phyloP scores from a whole-genome alignment of 805 yeast species.

The Kodamaea restingae region DNA sequence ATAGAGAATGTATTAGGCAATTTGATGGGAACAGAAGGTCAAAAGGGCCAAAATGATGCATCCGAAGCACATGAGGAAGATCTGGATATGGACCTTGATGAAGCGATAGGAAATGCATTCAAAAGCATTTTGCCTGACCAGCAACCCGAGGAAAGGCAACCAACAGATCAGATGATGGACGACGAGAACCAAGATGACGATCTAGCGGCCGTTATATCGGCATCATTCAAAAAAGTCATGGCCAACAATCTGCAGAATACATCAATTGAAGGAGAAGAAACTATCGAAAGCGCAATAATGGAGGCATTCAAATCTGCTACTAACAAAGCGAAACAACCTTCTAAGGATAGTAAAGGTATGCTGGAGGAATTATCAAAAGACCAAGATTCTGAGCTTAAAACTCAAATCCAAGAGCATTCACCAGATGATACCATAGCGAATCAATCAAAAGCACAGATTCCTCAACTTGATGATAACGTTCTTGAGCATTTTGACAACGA shows the following conservation, averaged over 20 bases:
- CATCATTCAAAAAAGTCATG: slow-evolving; percentile 11
- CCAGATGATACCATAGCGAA: slow-evolving; percentile 12
- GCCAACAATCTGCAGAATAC: slow-evolving; percentile 5
- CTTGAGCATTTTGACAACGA: slow-evolving; percentile 35
- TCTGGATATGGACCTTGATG: slow-evolving; percentile 15
- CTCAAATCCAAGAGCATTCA: slow-evolving; percentile 27
- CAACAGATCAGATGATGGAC: too few relatives aligned
- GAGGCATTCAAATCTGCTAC: slow-evolving; percentile 27
- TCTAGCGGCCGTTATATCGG: slow-evolving; percentile 12
- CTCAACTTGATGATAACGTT: slow-evolving; percentile 34
- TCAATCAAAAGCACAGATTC: slow-evolving; percentile 16
- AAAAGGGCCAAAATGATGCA: neutral
- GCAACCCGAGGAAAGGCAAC: neutral
- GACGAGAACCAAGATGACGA: slow-evolving; percentile 7
- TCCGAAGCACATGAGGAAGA: slow-evolving; percentile 2
- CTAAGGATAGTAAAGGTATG: slow-evolving; percentile 10
- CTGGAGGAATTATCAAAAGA: too few relatives aligned
- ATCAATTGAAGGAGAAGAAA: slow-evolving; percentile 1
- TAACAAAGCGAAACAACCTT: neutral
- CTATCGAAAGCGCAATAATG: slow-evolving; percentile 25
- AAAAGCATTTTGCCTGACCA: slow-evolving; percentile 8
- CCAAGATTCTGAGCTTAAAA: slow-evolving; percentile 26
- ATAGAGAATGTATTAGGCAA: slow-evolving; percentile 7
- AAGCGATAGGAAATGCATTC: slow-evolving; percentile 18
- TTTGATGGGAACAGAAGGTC: neutral